Base-by-base conservation (phyloP, 2,329 filamentous ascomycete genomes). In the Penicillium sp. region DNA sequence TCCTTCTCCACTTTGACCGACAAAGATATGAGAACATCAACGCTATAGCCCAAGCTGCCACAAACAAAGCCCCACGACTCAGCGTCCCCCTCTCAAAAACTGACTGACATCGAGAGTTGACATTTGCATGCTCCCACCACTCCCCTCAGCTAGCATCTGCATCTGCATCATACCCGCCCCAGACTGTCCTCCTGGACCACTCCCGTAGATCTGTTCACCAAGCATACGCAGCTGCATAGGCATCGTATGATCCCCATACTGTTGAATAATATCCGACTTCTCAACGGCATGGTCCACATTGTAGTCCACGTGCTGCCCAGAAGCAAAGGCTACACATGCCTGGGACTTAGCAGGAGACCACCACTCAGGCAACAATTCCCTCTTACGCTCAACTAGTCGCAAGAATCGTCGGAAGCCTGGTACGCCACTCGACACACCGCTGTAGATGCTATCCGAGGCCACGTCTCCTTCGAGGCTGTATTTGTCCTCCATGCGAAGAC, bases 401-500 rank as follows among this genome's bases (percentile, higher is more conserved):
- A 57, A 31, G 26, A 60, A 60, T 5, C 26, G 26, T 6, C 7
- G 8, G 19, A 50, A 33, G 5, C 21, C 26, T 8, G 5, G 7
- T 3, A 33, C 33, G 5, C 39, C 14, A 10, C 49, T 19, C 9
- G 10, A 10, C 2, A 44, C 37, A 1, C 25, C 31, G 14, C 19
- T 19, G 21, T 55, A 57, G 37, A 51, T 45, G 9, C 48, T 51
- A 19, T 44, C 47, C 9, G 5, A 13, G 2, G 42, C 19, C 7
- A 27, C 11, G 6, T 37, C 10, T 2, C 42, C 19, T 1, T 5
- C 21, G 25, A 48, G 16, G 0, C 14, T 50, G 31, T 19, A 33
- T n/a, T 53, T 37, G 5, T 62, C 54, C 4, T 53, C 39, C 1
- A 62, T 55, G n/a, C 75, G 77, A n/a, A 83, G 61, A 29, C 79